phyloP scores from a whole-genome alignment of 352 stramenopile species.

The Globisporangium paddicum region DNA sequence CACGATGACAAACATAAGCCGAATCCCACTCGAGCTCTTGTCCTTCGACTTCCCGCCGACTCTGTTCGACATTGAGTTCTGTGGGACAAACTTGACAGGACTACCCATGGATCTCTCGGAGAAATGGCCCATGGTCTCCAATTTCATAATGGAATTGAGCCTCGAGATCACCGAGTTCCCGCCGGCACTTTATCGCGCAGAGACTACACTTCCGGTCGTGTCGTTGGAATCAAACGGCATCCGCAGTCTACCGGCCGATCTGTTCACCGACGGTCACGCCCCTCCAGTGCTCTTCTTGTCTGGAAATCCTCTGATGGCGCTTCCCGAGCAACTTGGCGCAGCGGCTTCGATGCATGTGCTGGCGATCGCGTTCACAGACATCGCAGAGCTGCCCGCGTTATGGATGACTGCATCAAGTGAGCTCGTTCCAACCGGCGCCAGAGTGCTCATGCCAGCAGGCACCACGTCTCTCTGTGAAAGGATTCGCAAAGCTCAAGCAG shows the following conservation, averaged over 20 bases:
- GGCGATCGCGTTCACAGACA: not conserved
- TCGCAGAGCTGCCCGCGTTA: not conserved
- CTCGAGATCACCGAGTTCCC: constrained; percentile 6
- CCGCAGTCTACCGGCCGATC: not conserved
- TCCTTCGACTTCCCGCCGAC: not conserved
- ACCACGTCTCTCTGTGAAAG: not conserved
- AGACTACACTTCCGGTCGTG: not conserved
- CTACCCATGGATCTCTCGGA: not conserved
- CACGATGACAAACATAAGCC: not conserved
- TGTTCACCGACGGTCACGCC: not conserved
- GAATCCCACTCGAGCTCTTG: not conserved
- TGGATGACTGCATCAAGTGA: not conserved
- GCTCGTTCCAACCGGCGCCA: not conserved
- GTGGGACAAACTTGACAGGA: not conserved
- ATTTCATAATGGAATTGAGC: constrained; percentile 7
- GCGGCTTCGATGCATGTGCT: not conserved
- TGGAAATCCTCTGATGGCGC: constrained; percentile 7
- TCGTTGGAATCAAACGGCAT: not conserved
- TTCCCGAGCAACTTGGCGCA: not conserved
- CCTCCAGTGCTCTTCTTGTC: constrained; percentile 1
- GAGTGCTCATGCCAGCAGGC: not conserved
- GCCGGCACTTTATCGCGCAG: not conserved
- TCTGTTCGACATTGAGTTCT: constrained; percentile 3
- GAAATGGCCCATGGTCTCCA: not conserved
- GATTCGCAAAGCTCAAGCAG: not conserved